Evolutionary conservation across 202 grass and related monocot genomes (phyloP).

Genomic region (Carex sylvatica): DNA sequence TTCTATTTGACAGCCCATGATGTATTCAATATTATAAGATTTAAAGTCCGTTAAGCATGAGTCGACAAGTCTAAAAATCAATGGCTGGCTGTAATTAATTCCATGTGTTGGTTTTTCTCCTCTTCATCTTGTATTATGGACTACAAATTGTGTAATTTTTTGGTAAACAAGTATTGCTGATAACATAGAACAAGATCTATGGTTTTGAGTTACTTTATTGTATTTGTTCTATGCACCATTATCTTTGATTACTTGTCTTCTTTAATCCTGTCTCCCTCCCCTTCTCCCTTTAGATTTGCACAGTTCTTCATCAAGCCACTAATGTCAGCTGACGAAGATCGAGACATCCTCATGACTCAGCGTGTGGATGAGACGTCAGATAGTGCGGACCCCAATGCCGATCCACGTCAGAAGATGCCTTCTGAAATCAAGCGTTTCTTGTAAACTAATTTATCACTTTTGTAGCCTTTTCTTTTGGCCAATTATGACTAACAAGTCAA

Average conservation of each 20-base stretch:
- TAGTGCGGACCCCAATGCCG: too few species aligned
- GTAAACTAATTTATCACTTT: too few species aligned
- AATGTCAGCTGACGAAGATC: constrained; percentile 94
- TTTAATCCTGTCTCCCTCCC: constrained; percentile 1
- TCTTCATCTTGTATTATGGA: background rate
- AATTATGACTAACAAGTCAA: too few species aligned
- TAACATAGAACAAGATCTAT: background rate
- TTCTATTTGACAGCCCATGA: background rate
- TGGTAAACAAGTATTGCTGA: background rate
- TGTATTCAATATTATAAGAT: background rate
- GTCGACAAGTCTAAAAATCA: background rate
- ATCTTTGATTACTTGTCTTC: background rate
- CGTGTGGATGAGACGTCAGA: too few species aligned
- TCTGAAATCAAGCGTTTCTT: too few species aligned
- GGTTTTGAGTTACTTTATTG: background rate
- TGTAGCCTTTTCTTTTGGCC: too few species aligned
- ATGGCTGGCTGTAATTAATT: background rate
- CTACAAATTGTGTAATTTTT: background rate
- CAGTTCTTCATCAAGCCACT: constrained; percentile 97
- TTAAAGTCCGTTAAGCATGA: background rate
- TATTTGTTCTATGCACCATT: background rate
- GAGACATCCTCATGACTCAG: too few species aligned
- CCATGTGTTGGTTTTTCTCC: background rate
- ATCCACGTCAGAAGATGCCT: too few species aligned
- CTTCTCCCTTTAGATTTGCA: constrained; percentile 59